phyloP scores from a whole-genome alignment of 2,329 filamentous ascomycete genomes.

The Akanthomyces uredinophilus region DNA sequence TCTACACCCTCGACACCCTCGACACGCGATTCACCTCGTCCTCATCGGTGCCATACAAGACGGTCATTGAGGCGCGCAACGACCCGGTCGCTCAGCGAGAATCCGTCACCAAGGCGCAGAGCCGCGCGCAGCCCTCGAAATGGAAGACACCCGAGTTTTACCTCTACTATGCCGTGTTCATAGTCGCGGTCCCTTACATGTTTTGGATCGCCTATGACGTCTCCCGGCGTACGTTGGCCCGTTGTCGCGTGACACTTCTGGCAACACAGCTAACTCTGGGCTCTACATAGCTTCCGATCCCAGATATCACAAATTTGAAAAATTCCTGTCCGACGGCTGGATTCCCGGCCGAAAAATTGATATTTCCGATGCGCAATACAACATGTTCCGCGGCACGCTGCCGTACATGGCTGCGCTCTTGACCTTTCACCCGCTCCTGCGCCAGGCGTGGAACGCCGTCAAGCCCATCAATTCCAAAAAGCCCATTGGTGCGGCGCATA shows the following conservation, averaged over 20 bases:
- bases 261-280: background rate
- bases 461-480: constrained; percentile 28
- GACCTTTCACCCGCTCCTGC: constrained; percentile 71
- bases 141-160: constrained; percentile 87
- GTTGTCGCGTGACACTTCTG: background rate
- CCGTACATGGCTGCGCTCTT: constrained; percentile 73
- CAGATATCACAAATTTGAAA: constrained; percentile 69
- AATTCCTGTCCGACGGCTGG: constrained; percentile 75
- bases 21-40: constrained; percentile 62
- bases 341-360: constrained; percentile 90
- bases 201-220: constrained; percentile 85
- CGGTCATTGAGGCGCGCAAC: constrained; percentile 46
- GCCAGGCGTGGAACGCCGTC: constrained; percentile 63
- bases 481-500: constrained; percentile 48
- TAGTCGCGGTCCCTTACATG: constrained; percentile 71
- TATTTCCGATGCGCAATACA: constrained; percentile 84
- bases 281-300: constrained; percentile 64
- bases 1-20: constrained; percentile 62
- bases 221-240: constrained; percentile 61
- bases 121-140: constrained; percentile 56
- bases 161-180: constrained; percentile 68
- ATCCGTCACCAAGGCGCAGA: constrained; percentile 33
- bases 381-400: constrained; percentile 77
- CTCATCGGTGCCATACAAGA: constrained; percentile 61
- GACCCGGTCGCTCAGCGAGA: constrained; percentile 34